phyloP scores from a whole-genome alignment of 768 basidiomycete genomes.

The Lentinus brumalis region DNA sequence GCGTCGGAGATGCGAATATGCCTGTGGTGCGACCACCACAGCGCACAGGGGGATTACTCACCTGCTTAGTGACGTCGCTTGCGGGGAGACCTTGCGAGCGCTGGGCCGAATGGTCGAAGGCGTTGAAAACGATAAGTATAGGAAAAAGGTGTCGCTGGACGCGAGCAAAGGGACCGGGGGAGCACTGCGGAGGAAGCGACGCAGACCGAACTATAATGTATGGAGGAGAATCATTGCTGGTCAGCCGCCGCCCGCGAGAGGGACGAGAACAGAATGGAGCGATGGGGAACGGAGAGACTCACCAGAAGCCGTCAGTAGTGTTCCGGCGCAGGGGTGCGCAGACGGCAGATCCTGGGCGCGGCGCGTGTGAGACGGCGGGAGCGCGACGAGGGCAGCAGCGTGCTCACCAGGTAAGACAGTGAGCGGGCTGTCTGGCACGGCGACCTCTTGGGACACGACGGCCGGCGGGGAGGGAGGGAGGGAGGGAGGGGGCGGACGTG shows the following conservation, averaged over 20 bases:
- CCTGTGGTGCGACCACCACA: too few relatives aligned
- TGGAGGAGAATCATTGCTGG: background rate
- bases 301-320: conserved; percentile 5
- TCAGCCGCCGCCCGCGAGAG: conserved; percentile 6
- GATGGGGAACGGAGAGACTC: background rate
- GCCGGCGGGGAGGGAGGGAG: conserved; percentile 2
- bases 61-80: too few relatives aligned
- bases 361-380: conserved; percentile 1
- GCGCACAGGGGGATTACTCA: too few relatives aligned
- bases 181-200: too few relatives aligned
- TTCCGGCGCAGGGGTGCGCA: conserved; percentile 7
- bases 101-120: too few relatives aligned
- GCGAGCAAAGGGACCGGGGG: too few relatives aligned
- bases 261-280: background rate
- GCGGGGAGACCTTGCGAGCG: too few relatives aligned
- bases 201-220: too few relatives aligned
- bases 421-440: conserved; percentile 15
- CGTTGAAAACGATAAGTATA: too few relatives aligned
- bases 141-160: too few relatives aligned
- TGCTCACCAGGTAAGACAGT: conserved; percentile 12
- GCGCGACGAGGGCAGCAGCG: background rate
- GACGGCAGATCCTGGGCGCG: conserved; percentile 17
- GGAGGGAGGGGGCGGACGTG: too few relatives aligned
- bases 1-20: too few relatives aligned
- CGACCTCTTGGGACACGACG: conserved; percentile 14